These are phyloP conservation scores for Cordyceps farinosa DNA, from an alignment of 2,329 filamentous ascomycete species.

Conservation along the genomic window DNA sequence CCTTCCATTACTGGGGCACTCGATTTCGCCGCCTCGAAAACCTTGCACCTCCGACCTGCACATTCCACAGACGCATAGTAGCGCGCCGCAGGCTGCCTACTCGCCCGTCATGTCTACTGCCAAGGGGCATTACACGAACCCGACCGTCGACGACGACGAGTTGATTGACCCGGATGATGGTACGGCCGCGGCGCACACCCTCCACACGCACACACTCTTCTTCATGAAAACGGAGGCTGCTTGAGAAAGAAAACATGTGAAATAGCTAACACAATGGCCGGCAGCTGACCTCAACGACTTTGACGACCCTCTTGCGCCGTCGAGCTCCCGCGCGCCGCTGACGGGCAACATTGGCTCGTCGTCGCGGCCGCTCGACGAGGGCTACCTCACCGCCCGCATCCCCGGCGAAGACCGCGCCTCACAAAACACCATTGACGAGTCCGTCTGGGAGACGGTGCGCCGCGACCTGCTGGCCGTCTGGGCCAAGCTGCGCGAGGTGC, in stretches of 20 bases:
- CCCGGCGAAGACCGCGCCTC: conserved; percentile 90
- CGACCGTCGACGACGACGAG: conserved; percentile 63
- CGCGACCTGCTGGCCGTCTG: conserved; percentile 90
- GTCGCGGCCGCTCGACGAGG: conserved; percentile 60
- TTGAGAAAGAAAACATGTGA: too few relatives aligned
- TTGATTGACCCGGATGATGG: conserved; percentile 78
- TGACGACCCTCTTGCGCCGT: conserved; percentile 72
- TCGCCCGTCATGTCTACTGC: conserved; percentile 41
- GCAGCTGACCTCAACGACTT: conserved; percentile 85
- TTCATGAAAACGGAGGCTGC: too few relatives aligned
- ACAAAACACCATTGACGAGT: conserved; percentile 93
- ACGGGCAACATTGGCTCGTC: conserved; percentile 77
- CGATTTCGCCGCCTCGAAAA: too few relatives aligned
- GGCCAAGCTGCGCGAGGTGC: conserved; percentile 96
- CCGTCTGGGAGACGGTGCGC: conserved; percentile 93
- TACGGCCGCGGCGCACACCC: conserved; percentile 33
- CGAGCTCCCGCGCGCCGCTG: conserved; percentile 72
- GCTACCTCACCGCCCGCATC: conserved; percentile 83
- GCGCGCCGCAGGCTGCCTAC: conserved; percentile 1
- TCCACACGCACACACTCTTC: too few relatives aligned
- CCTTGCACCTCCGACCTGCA: neutral
- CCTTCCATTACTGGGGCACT: too few relatives aligned
- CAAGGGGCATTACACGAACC: conserved; percentile 58
- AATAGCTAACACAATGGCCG: conserved; percentile 20
- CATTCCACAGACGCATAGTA: neutral